These are phyloP conservation scores for Thermothelomyces thermophilus DNA, from an alignment of 2,329 filamentous ascomycete species.

Conservation along the genomic window DNA sequence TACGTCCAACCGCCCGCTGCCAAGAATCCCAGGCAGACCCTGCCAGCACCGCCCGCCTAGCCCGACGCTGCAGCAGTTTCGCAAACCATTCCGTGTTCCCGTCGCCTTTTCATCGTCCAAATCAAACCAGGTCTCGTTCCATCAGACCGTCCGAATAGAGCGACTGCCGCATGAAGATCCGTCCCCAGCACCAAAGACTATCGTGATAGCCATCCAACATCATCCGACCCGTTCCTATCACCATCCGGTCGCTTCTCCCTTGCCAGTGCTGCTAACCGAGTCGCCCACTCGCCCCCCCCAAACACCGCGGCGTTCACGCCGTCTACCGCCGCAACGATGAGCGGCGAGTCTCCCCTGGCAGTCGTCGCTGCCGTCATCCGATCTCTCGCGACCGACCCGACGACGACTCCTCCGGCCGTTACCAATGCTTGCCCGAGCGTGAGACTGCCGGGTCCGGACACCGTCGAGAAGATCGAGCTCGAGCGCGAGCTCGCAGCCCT, in stretches of 20 bases:
- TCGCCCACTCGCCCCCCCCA: constrained; percentile 12
- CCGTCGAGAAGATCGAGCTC: constrained; percentile 67
- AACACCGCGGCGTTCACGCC: constrained; percentile 18
- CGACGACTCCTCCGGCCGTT: constrained; percentile 17
- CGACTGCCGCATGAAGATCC: constrained; percentile 1
- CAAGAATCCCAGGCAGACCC: constrained; percentile 1
- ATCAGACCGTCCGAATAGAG: not conserved
- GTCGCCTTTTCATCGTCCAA: not conserved
- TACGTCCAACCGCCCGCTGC: constrained; percentile 3
- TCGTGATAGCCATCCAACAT: not conserved
- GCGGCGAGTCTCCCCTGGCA: constrained; percentile 27
- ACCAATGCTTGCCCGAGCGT: constrained; percentile 37
- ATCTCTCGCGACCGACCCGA: constrained; percentile 28
- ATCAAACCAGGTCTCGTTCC: not conserved
- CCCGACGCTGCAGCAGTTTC: not conserved
- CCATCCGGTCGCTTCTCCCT: not conserved
- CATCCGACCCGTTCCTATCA: not conserved
- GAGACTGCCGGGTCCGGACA: constrained; percentile 70
- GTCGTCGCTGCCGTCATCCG: constrained; percentile 29
- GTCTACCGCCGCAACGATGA: constrained; percentile 24
- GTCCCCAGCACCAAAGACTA: not conserved
- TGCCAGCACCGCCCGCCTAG: constrained; percentile 8
- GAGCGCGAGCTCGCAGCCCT: constrained; percentile 79
- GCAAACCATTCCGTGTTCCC: not conserved
- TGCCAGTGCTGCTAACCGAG: constrained; percentile 6